Evolutionary conservation across 1,139 yeast genomes (phyloP).

Genomic region (Kazachstania sp.): DNA sequence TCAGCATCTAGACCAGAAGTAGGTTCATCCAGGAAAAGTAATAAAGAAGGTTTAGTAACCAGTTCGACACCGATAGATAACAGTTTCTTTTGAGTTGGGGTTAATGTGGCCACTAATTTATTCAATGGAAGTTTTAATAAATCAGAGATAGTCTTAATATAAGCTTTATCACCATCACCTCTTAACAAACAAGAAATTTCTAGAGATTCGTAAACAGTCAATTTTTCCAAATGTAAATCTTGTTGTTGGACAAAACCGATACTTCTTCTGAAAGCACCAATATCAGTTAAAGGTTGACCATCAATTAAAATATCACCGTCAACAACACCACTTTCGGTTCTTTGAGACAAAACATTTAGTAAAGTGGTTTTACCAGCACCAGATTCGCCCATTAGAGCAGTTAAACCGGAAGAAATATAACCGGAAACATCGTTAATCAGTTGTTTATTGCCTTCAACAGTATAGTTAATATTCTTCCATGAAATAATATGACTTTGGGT

Average conservation of each 20-base stretch:
- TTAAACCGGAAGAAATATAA: constrained; percentile 44
- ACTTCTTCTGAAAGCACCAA: constrained; percentile 40
- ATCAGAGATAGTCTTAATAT: constrained; percentile 40
- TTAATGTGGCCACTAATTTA: constrained; percentile 40
- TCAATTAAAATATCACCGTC: constrained; percentile 51
- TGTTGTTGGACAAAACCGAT: constrained; percentile 57
- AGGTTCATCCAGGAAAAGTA: constrained; percentile 42
- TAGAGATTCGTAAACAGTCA: constrained; percentile 46
- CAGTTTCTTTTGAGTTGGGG: constrained; percentile 36
- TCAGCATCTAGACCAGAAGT: constrained; percentile 45
- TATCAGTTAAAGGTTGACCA: constrained; percentile 39
- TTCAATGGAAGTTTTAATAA: constrained; percentile 33
- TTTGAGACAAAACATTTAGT: constrained; percentile 43
- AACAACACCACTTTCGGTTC: constrained; percentile 43
- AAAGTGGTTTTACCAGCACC: constrained; percentile 53
- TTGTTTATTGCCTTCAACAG: constrained; percentile 33
- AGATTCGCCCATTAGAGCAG: constrained; percentile 53
- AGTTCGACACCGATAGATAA: constrained; percentile 46
- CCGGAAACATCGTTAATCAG: constrained; percentile 45
- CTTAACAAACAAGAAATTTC: constrained; percentile 44
- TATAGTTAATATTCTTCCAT: constrained; percentile 41
- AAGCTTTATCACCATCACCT: constrained; percentile 40
- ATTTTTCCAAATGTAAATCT: constrained; percentile 44
- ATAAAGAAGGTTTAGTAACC: constrained; percentile 41
- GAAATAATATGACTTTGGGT: constrained; percentile 35